Percentiles rank a stretch among this genome's conserved stretches.
These are phyloP conservation scores for Penicillium ochrochloron DNA, from an alignment of 495 filamentous ascomycete genomes.

Conservation along the genomic window DNA sequence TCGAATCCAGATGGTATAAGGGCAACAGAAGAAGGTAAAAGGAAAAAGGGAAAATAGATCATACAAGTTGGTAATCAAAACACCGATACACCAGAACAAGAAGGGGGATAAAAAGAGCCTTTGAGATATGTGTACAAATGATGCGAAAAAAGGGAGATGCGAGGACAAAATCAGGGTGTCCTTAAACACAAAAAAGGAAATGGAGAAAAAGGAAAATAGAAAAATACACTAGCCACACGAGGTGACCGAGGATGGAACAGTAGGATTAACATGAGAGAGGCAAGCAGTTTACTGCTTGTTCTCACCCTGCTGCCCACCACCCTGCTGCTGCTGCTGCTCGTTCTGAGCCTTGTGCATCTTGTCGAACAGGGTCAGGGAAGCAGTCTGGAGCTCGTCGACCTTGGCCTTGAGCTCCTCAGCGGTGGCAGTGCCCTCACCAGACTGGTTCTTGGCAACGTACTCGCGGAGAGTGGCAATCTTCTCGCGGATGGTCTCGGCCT, in stretches of 20 bases:
- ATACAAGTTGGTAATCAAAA: slow-evolving; percentile 40
- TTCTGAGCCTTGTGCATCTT: slow-evolving; percentile 98
- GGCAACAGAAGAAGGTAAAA: slow-evolving; percentile 39
- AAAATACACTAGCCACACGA: slow-evolving; percentile 36
- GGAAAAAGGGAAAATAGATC: slow-evolving; percentile 28
- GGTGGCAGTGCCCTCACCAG: slow-evolving; percentile 82
- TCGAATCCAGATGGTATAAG: slow-evolving; percentile 34
- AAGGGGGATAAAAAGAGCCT: slow-evolving; percentile 30
- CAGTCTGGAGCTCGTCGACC: slow-evolving; percentile 95
- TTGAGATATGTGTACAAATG: slow-evolving; percentile 50
- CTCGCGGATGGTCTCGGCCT: slow-evolving; percentile 88
- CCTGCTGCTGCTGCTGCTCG: slow-evolving; percentile 64
- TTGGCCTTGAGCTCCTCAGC: slow-evolving; percentile 95
- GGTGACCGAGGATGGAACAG: slow-evolving; percentile 8
- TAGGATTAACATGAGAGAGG: slow-evolving; percentile 8
- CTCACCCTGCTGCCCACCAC: slow-evolving; percentile 70
- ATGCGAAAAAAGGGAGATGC: slow-evolving; percentile 38
- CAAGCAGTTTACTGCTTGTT: slow-evolving; percentile 72
- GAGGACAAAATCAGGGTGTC: slow-evolving; percentile 33
- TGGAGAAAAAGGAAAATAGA: slow-evolving; percentile 30
- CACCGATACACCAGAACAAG: slow-evolving; percentile 48
- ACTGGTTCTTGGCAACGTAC: slow-evolving; percentile 92
- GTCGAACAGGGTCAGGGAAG: slow-evolving; percentile 95
- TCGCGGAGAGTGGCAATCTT: slow-evolving; percentile 91
- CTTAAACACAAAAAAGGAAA: slow-evolving; percentile 27